Percentiles rank a stretch among this genome's conserved stretches.
phyloP scores from a whole-genome alignment of 805 yeast species.

The Starmerella potacharoeniae region DNA sequence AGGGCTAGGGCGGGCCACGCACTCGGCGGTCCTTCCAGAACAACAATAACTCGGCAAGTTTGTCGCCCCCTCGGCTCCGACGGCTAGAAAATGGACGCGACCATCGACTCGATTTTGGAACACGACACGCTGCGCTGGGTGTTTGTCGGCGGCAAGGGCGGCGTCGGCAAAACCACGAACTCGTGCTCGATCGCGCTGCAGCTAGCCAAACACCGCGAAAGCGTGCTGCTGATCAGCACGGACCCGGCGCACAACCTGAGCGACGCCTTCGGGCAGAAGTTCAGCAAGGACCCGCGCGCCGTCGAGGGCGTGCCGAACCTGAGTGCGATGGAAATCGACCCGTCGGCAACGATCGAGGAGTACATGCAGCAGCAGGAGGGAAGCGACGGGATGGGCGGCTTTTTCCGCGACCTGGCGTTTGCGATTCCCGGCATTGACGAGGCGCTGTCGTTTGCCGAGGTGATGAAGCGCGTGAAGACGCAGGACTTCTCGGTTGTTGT shows the following conservation, averaged over 20 bases:
- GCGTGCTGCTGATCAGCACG: constrained; percentile 81
- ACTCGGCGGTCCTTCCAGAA: background rate
- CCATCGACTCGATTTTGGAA: constrained; percentile 33
- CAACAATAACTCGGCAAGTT: background rate
- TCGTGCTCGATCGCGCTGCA: constrained; percentile 93
- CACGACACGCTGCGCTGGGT: constrained; percentile 71
- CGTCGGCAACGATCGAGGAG: constrained; percentile 85
- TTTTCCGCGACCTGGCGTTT: constrained; percentile 84
- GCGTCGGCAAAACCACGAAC: constrained; percentile 97
- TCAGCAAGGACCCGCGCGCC: constrained; percentile 89
- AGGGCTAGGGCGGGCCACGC: background rate
- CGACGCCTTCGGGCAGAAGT: constrained; percentile 97
- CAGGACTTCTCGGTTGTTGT: constrained; percentile 74
- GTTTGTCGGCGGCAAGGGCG: constrained; percentile 99
- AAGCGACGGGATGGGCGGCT: constrained; percentile 44
- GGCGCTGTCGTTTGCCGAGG: constrained; percentile 96
- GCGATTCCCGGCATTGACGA: constrained; percentile 98
- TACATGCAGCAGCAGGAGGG: constrained; percentile 38
- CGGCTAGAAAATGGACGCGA: constrained; percentile 28
- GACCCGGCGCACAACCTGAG: constrained; percentile 98
- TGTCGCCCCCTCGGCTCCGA: background rate
- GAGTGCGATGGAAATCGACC: constrained; percentile 98
- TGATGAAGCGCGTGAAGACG: constrained; percentile 85
- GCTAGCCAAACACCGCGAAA: constrained; percentile 72
- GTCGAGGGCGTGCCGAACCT: constrained; percentile 83